A percentile compares a stretch with the other conserved stretches of the same genome.
These are phyloP conservation scores for Phylloporus sp. DNA, from an alignment of 768 basidiomycete genomes.

Conservation along the genomic window DNA sequence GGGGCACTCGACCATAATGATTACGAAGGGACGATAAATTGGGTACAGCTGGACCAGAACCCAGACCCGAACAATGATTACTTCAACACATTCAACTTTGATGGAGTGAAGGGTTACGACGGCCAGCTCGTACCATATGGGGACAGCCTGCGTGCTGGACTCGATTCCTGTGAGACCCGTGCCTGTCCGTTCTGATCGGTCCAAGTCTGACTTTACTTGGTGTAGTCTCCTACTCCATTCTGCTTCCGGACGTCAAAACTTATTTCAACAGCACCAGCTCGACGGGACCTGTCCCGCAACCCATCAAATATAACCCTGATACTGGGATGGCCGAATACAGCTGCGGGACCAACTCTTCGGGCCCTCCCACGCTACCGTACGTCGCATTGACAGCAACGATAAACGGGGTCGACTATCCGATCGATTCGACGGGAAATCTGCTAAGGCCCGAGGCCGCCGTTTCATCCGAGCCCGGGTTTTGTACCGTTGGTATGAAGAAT, in stretches of 20 bases:
- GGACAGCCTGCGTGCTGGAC: constrained; percentile 12
- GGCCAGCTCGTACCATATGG: constrained; percentile 21
- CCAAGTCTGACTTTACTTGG: neutral
- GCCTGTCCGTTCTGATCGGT: neutral
- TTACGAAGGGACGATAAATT: constrained; percentile 30
- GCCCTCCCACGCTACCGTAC: constrained; percentile 15
- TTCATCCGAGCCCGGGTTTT: neutral
- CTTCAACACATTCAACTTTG: constrained; percentile 21
- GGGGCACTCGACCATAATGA: constrained; percentile 29
- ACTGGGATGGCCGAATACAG: constrained; percentile 9
- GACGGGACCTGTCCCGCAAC: constrained; percentile 21
- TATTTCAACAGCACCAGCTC: constrained; percentile 18
- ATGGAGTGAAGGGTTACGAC: constrained; percentile 30
- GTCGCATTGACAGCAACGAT: constrained; percentile 26
- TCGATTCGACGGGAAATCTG: constrained; percentile 23
- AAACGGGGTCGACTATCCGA: constrained; percentile 30
- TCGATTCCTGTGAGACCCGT: constrained; percentile 23
- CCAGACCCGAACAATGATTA: constrained; percentile 17
- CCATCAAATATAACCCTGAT: neutral
- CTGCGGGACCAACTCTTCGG: constrained; percentile 7
- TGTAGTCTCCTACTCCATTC: constrained; percentile 15
- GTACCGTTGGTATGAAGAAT: constrained; percentile 22
- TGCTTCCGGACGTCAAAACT: constrained; percentile 12
- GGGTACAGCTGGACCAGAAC: constrained; percentile 19
- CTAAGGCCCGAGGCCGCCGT: constrained; percentile 9